phyloP scores from a whole-genome alignment of 768 basidiomycete genomes.

The Pleurotus cornucopiae region DNA sequence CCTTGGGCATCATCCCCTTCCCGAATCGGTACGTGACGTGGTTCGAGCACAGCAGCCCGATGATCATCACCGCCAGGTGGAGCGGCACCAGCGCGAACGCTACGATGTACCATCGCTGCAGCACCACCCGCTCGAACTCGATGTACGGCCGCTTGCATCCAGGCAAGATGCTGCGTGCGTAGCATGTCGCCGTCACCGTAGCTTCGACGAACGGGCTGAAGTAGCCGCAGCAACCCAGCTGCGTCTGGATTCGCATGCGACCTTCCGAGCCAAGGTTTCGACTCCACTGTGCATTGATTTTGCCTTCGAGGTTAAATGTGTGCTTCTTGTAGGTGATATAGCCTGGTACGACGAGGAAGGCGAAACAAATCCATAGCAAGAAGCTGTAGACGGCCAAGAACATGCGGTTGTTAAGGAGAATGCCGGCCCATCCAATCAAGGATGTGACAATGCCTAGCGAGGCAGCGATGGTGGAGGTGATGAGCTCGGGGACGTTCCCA shows the following conservation, averaged over 20 bases:
- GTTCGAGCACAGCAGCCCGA: conserved; percentile 68
- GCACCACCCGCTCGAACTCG: conserved; percentile 48
- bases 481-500: conserved; percentile 63
- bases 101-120: conserved; percentile 61
- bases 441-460: conserved; percentile 57
- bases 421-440: conserved; percentile 72
- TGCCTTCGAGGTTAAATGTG: conserved; percentile 78
- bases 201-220: conserved; percentile 79
- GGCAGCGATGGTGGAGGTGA: conserved; percentile 68
- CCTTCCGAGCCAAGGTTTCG: conserved; percentile 53
- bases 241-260: conserved; percentile 67
- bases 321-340: conserved; percentile 75
- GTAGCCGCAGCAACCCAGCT: conserved; percentile 77
- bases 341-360: conserved; percentile 66
- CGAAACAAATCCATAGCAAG: conserved; percentile 71
- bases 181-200: conserved; percentile 70
- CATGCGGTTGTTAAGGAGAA: conserved; percentile 78
- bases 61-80: conserved; percentile 61
- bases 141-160: conserved; percentile 72
- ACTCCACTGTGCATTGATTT: conserved; percentile 77
- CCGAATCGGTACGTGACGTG: conserved; percentile 86
- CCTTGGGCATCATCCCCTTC: conserved; percentile 85
- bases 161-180: conserved; percentile 62
- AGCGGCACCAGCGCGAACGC: conserved; percentile 65
- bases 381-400: conserved; percentile 81